A percentile compares a stretch with the other conserved stretches of the same genome.
Conservation (phyloP, 2,329 filamentous ascomycete genomes). For the Meredithiella fracta region DNA sequence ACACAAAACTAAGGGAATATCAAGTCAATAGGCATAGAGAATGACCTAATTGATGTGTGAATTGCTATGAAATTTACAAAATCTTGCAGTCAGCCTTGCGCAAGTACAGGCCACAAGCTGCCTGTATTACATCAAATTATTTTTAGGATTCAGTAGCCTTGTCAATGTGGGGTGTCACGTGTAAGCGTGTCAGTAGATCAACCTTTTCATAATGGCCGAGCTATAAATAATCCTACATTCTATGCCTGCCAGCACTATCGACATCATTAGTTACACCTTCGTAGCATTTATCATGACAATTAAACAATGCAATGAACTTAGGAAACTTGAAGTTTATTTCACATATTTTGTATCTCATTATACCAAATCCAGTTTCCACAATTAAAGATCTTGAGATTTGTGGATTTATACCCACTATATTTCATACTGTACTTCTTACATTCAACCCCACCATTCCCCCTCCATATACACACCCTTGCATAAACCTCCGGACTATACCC, state of each 20-base stretch:
- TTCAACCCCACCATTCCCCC: neutral
- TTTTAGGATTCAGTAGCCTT: slow-evolving; percentile 14
- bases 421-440: too few species aligned
- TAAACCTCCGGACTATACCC: neutral
- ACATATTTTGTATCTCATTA: too few species aligned
- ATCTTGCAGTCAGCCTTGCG: slow-evolving; percentile 12
- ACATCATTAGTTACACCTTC: too few species aligned
- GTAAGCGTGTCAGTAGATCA: slow-evolving; percentile 4
- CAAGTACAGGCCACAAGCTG: slow-evolving; percentile 9
- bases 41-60: slow-evolving; percentile 11
- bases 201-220: neutral
- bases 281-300: too few species aligned
- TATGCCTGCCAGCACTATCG: too few species aligned
- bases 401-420: too few species aligned
- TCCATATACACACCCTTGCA: neutral
- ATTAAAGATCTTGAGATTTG: too few species aligned
- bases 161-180: slow-evolving; percentile 11
- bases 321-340: too few species aligned
- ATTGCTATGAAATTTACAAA: neutral
- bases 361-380: too few species aligned
- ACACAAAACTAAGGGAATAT: neutral
- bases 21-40: neutral
- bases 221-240: too few species aligned
- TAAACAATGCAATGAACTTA: too few species aligned
- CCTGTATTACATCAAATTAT: slow-evolving; percentile 11